Conservation (phyloP, 2,329 filamentous ascomycete species). For the Cladobotryum protrusum region DNA sequence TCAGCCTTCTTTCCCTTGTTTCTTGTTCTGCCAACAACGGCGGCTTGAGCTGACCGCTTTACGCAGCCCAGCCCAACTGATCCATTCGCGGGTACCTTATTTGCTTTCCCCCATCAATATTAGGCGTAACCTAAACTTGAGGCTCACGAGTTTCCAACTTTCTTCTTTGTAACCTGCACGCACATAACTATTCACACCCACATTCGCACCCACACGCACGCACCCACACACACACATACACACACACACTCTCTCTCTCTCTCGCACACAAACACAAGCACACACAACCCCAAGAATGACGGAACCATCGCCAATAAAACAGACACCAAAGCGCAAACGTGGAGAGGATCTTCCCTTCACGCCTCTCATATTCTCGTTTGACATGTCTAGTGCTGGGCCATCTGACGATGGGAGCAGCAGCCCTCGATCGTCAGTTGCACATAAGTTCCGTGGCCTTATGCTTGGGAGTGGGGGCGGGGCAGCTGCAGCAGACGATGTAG, state of each 20-base stretch:
- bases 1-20: neutral
- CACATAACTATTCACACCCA: neutral
- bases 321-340: constrained; percentile 43
- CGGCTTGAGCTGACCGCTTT: neutral
- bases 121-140: neutral
- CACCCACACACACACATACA: neutral
- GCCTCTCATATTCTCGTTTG: constrained; percentile 43
- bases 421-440: constrained; percentile 46
- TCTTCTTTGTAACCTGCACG: neutral
- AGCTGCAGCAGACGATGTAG: constrained; percentile 23
- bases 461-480: constrained; percentile 43
- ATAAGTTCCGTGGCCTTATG: constrained; percentile 46
- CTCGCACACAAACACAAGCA: neutral
- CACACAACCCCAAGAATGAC: too few relatives aligned
- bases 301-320: constrained; percentile 11
- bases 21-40: neutral
- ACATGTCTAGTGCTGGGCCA: constrained; percentile 24
- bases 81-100: neutral
- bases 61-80: neutral
- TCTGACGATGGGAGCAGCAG: constrained; percentile 45
- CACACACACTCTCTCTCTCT: too few relatives aligned
- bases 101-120: constrained; percentile 1
- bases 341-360: constrained; percentile 29
- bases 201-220: neutral
- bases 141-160: neutral